Percentiles rank a stretch among this genome's conserved stretches.
phyloP scores from a whole-genome alignment of 1,139 yeast genomes.

The Yamadazyma sp. region DNA sequence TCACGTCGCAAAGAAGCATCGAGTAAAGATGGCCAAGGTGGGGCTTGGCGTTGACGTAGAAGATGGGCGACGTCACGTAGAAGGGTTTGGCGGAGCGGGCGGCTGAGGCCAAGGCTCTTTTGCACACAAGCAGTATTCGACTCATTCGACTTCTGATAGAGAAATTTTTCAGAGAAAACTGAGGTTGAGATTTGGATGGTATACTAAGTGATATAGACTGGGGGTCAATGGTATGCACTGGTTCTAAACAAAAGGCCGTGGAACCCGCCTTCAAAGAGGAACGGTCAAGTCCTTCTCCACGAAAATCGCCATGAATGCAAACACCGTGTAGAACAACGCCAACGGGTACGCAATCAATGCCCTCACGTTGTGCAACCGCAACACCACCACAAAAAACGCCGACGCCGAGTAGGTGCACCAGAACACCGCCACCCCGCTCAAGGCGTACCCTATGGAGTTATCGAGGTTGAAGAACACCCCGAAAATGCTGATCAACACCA shows the following conservation, averaged over 20 bases:
- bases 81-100: constrained; percentile 32
- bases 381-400: constrained; percentile 85
- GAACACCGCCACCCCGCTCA: constrained; percentile 69
- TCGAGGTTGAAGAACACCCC: constrained; percentile 74
- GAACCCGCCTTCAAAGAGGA: background rate
- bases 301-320: constrained; percentile 94
- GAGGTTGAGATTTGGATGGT: background rate
- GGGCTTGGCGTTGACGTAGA: constrained; percentile 93
- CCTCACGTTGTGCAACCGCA: constrained; percentile 83
- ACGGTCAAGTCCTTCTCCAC: constrained; percentile 46
- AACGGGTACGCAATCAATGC: constrained; percentile 92
- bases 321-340: constrained; percentile 87
- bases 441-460: constrained; percentile 68
- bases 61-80: constrained; percentile 88
- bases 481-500: constrained; percentile 74
- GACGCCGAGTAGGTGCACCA: constrained; percentile 97
- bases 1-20: constrained; percentile 79
- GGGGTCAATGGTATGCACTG: too few relatives aligned
- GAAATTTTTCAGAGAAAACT: background rate
- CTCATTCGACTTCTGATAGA: too few relatives aligned
- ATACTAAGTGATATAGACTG: too few relatives aligned
- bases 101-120: too few relatives aligned
- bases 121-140: too few relatives aligned
- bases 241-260: too few relatives aligned
- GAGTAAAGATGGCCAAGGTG: constrained; percentile 93